Base-by-base conservation (phyloP, 1,284 basidiomycete species). In the Pisolithus thermaeus region DNA sequence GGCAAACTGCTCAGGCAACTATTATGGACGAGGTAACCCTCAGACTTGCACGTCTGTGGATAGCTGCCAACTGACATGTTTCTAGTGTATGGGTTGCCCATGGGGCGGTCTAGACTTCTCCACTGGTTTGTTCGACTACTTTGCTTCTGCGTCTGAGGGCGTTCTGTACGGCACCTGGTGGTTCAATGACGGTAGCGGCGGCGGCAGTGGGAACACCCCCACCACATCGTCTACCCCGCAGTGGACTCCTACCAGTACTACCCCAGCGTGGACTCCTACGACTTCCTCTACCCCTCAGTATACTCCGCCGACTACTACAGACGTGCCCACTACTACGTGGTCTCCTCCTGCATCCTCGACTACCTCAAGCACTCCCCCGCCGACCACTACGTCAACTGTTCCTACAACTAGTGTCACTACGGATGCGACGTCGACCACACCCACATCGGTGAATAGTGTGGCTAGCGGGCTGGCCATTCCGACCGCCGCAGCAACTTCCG, bases 61-160 rank as follows among this genome's bases (percentile, higher is more conserved):
- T 43, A 50, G 32, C 20, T 16, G 18, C 37, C 38, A 18, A 32
- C 43, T 55, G 37, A 53, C 12, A n/a, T 47, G 55, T 40, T 52
- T 39, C 48, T 1, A 87, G 80, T 92, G 89, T 67, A 79, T 79
- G 50, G 81, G 78, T 28, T 93, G 90, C 65, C 80, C 81, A 2
- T 77, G 67, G 41, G 83, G 79, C 36, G 89, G 79, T 40, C 79
- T 97, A 52, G 93, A 97, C 73, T 75, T 95, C 55, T 87, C 88
- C 23, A 65, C 68, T 11, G 77, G 83, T 48, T 79, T 97, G 41
- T 97, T 97, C 73, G 47, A 61, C 3, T 77, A 69, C 69, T 85
- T 88, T 54, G 77, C 76, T 0, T n/a, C 61, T 25, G 61, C 71
- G 54, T 57, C 59, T 46, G 61, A 49, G 0, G 90, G 88, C 52